Conservation (phyloP, 352 stramenopile species). For the Phytophthora sansomeana region DNA sequence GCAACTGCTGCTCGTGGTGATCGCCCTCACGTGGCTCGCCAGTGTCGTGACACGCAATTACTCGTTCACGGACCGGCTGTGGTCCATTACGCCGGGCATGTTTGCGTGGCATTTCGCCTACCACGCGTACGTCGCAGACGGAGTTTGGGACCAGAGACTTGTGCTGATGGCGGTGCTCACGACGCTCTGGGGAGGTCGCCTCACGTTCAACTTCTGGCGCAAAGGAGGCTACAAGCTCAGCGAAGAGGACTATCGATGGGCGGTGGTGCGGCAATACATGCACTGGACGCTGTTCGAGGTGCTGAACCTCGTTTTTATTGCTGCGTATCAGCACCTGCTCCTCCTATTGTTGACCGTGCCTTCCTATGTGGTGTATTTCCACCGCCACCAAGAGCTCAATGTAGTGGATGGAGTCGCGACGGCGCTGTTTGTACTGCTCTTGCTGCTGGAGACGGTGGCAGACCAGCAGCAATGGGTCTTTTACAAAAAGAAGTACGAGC, state of each 20-base stretch:
- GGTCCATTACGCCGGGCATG: slow-evolving; percentile 88
- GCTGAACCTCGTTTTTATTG: slow-evolving; percentile 94
- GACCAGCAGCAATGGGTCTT: slow-evolving; percentile 95
- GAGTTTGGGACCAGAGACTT: slow-evolving; percentile 61
- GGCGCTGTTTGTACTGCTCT: slow-evolving; percentile 68
- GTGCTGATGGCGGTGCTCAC: slow-evolving; percentile 84
- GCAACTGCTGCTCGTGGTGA: slow-evolving; percentile 52
- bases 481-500: slow-evolving; percentile 88
- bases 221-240: slow-evolving; percentile 91
- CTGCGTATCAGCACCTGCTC: slow-evolving; percentile 89
- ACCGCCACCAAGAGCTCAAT: slow-evolving; percentile 61
- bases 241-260: slow-evolving; percentile 95
- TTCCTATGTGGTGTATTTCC: slow-evolving; percentile 68
- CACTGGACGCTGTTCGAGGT: slow-evolving; percentile 87
- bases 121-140: slow-evolving; percentile 67
- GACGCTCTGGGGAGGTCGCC: slow-evolving; percentile 87
- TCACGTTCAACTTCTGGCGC: slow-evolving; percentile 94
- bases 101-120: slow-evolving; percentile 88
- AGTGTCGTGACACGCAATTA: slow-evolving; percentile 89
- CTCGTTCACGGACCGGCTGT: slow-evolving; percentile 94
- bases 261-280: slow-evolving; percentile 77
- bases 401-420: slow-evolving; percentile 65
- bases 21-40: slow-evolving; percentile 62
- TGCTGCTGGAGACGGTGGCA: slow-evolving; percentile 86
- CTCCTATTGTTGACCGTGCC: slow-evolving; percentile 84